Evolutionary conservation across 495 filamentous ascomycete species (phyloP).

Genomic region (Tuber indicum): DNA sequence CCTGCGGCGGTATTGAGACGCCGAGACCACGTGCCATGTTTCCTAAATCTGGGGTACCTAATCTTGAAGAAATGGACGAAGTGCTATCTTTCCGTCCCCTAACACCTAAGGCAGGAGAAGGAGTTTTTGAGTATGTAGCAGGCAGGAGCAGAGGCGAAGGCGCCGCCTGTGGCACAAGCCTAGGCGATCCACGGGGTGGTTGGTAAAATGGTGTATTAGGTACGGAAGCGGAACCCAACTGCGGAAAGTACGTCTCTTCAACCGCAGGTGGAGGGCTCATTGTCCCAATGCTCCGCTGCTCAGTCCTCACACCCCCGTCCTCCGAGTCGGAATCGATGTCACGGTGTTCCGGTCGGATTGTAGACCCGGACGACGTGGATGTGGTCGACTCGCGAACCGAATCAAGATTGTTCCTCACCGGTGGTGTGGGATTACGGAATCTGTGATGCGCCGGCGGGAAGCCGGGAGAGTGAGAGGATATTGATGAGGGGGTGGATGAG

Average conservation of each 20-base stretch:
- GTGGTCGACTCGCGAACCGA: conserved; percentile 58
- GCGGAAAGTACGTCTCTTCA: conserved; percentile 19
- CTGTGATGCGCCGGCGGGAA: conserved; percentile 57
- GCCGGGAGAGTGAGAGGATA: conserved; percentile 90
- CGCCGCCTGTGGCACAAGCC: conserved; percentile 21
- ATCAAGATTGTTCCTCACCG: conserved; percentile 55
- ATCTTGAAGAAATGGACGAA: conserved; percentile 33
- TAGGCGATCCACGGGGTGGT: conserved; percentile 26
- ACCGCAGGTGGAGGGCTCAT: conserved; percentile 19
- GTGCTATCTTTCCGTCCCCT: conserved; percentile 30
- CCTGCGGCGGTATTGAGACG: conserved; percentile 37
- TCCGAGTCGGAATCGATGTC: conserved; percentile 28
- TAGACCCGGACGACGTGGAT: conserved; percentile 57
- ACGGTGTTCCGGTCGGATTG: conserved; percentile 47
- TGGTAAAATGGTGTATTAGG: conserved; percentile 32
- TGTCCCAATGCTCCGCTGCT: conserved; percentile 18
- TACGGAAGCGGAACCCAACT: conserved; percentile 17
- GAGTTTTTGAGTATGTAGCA: conserved; percentile 2
- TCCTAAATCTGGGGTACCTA: conserved; percentile 27
- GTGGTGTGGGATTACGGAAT: conserved; percentile 59
- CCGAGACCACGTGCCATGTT: conserved; percentile 29
- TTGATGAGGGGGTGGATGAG: conserved; percentile 89
- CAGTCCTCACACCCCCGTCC: conserved; percentile 15
- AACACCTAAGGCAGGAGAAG: conserved; percentile 29
- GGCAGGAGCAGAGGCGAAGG: conserved; percentile 33